A percentile compares a stretch with the other conserved stretches of the same genome.
Evolutionary conservation across 306 rosid species (phyloP).

Genomic region (Castanea mollissima): DNA sequence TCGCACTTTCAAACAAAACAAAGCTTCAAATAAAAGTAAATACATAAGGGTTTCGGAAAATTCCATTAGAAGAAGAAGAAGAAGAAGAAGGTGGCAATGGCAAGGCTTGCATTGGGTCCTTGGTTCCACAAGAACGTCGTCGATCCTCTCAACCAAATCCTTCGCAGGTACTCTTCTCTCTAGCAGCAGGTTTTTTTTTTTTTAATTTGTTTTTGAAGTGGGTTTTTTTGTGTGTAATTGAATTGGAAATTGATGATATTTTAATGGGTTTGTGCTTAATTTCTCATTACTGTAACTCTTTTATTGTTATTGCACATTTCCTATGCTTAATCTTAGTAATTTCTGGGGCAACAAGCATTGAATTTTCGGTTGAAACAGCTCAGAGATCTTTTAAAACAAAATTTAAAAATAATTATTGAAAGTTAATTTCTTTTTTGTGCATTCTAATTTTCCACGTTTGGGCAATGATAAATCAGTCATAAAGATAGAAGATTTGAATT

Average conservation of each 20-base stretch:
- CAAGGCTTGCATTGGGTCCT: constrained; percentile 18
- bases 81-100: constrained; percentile 27
- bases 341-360: not conserved
- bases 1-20: no score
- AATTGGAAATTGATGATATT: not conserved
- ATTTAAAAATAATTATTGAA: not conserved
- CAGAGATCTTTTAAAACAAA: not conserved
- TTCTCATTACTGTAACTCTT: not conserved
- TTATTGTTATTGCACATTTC: not conserved
- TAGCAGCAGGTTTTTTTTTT: not conserved
- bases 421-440: not conserved
- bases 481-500: not conserved
- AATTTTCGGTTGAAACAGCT: not conserved
- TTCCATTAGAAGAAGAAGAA: not conserved
- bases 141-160: constrained; percentile 66
- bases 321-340: not conserved
- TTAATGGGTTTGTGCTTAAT: not conserved
- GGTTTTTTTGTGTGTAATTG: not conserved
- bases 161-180: constrained; percentile 53
- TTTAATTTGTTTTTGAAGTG: not conserved
- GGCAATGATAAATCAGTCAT: not conserved
- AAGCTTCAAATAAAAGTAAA: no score
- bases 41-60: not conserved
- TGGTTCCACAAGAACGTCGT: constrained; percentile 68
- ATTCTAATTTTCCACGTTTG: not conserved